These are phyloP conservation scores for Plasmodium fragile DNA, from an alignment of 169 alveolate species.

Conservation along the genomic window DNA sequence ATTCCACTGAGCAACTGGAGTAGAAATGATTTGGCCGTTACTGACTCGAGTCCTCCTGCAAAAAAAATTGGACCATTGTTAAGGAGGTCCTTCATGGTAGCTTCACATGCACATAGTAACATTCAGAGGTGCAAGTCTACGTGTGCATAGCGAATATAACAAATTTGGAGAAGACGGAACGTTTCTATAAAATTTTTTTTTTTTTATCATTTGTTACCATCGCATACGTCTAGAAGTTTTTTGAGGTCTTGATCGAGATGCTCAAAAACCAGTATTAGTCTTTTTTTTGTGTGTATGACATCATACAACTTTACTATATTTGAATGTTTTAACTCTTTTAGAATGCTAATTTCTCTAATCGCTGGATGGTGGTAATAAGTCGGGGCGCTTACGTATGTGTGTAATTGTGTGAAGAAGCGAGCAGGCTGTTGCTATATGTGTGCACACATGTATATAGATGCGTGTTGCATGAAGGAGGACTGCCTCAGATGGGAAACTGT, in stretches of 20 bases:
- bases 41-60: conserved; percentile 90
- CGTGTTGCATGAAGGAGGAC: background rate
- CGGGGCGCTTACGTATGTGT: conserved; percentile 20
- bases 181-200: background rate
- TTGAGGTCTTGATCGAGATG: conserved; percentile 98
- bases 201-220: conserved; percentile 77
- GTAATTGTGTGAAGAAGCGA: background rate
- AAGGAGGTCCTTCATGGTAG: background rate
- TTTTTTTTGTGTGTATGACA: conserved; percentile 97
- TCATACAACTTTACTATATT: conserved; percentile 98
- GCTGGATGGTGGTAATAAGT: conserved; percentile 90
- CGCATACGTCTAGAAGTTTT: conserved; percentile 95
- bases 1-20: conserved; percentile 97
- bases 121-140: background rate
- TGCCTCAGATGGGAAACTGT: background rate
- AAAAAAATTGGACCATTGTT: background rate
- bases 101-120: background rate
- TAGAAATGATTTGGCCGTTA: conserved; percentile 93
- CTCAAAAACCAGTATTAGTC: conserved; percentile 98
- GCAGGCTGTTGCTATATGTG: background rate
- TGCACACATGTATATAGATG: background rate
- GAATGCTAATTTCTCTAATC: conserved; percentile 97
- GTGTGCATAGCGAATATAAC: background rate
- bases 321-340: conserved; percentile 98
- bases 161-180: background rate